Conservation (phyloP, 2,329 filamentous ascomycete genomes). For the Apiospora kogelbergensis region DNA sequence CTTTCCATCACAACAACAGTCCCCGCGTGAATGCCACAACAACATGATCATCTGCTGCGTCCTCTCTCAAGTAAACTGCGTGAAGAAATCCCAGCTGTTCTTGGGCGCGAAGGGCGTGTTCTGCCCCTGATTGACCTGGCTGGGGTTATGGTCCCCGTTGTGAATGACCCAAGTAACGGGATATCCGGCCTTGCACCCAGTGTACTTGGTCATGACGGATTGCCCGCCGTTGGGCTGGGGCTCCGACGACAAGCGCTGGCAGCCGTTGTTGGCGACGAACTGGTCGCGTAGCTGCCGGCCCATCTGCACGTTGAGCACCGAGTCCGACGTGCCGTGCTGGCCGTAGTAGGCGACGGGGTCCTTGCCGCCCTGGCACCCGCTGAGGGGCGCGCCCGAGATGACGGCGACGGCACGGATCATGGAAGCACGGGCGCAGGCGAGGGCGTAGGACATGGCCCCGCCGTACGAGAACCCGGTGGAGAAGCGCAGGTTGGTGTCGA, state of each 20-base stretch:
- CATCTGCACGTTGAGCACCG: slow-evolving; percentile 31
- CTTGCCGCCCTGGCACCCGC: slow-evolving; percentile 31
- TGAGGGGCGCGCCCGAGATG: slow-evolving; percentile 28
- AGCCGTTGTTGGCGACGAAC: slow-evolving; percentile 39
- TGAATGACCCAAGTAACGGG: slow-evolving; percentile 23
- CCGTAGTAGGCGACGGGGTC: slow-evolving; percentile 37
- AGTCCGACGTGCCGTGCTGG: slow-evolving; percentile 32
- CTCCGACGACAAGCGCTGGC: slow-evolving; percentile 18
- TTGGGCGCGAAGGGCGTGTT: slow-evolving; percentile 18
- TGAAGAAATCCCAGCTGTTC: slow-evolving; percentile 25
- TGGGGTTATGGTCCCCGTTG: slow-evolving; percentile 22
- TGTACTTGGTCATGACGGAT: slow-evolving; percentile 19
- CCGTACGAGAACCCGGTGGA: slow-evolving; percentile 38
- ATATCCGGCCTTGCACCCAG: slow-evolving; percentile 18
- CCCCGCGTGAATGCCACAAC: background rate
- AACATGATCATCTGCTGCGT: too few relatives aligned
- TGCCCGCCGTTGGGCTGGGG: slow-evolving; percentile 11
- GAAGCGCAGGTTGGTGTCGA: slow-evolving; percentile 34
- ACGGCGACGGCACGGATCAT: slow-evolving; percentile 34
- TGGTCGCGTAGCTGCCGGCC: slow-evolving; percentile 35
- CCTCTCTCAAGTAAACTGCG: background rate
- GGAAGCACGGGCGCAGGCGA: slow-evolving; percentile 34
- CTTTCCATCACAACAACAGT: background rate
- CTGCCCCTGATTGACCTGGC: slow-evolving; percentile 16
- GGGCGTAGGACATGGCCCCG: slow-evolving; percentile 35